Evolutionary conservation across 192 early-diverging fungal genomes (phyloP), one percentile per base, ranked within the genome.

Genomic region (Coemansia reversa): DNA sequence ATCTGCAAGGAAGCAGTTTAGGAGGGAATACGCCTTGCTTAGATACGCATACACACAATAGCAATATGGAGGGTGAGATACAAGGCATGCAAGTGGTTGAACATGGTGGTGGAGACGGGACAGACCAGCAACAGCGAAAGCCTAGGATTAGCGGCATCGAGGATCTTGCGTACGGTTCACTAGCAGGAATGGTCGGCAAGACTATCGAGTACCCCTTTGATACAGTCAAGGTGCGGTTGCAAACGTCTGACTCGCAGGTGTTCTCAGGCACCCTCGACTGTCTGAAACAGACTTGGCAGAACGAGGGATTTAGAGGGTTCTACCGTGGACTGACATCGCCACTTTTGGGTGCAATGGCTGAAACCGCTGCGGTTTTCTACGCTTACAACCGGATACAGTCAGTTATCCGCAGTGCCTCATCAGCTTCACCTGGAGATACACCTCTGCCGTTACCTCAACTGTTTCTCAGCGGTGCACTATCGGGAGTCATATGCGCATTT

Each of bases 121-220:
- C 51, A 16, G 51, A 3, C 24, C 48, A 27, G 12, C 55, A 23
- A 9, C 47, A 24, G 24, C 25, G 29, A 52, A 51, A 59, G 58
- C 57, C 67, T 33, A 42, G 53, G 62, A 56, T 56, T 45, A 66
- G 57, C 58, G 77, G 77, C 23, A 28, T 66, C 29, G 68, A 67
- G 62, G 69, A 80, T 30, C 77, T 80, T 16, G 62, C 62, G n/a
- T 80, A 65, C 39, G 77, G 77, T 19, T 84, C 77, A 49, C 62
- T 94, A 14, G 88, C 93, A 4, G 96, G 96, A 27, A 87, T 97
- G 63, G 84, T 88, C 22, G 96, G 92, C 76, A 96, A 96, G 85
- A 83, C 93, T 60, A 87, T 98, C 65, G 95, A 98, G 74, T 96
- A 92, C 58, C 95, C 96, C 4, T 96, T 96, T 70, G 96, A 97